Conservation (phyloP, 257 asterid genomes). For the Perilla frutescens region DNA sequence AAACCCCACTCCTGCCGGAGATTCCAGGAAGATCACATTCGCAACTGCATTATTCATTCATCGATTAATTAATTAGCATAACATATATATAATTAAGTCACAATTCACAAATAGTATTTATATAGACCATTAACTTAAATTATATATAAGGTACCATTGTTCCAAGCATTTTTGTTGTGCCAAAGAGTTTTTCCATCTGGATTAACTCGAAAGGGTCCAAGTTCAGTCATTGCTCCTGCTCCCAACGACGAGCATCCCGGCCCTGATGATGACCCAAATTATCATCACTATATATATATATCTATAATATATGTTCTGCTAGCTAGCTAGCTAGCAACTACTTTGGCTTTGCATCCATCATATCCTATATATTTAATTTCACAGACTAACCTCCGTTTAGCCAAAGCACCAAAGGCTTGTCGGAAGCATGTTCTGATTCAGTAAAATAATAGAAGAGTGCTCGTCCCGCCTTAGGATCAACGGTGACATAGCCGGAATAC, state of each 20-base stretch:
- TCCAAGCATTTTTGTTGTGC: conserved; percentile 67
- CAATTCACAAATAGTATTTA: too few relatives aligned
- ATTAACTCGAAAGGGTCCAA: conserved; percentile 77
- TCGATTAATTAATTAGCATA: too few relatives aligned
- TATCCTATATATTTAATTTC: too few relatives aligned
- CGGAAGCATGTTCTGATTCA: conserved; percentile 40
- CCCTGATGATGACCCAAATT: conserved; percentile 36
- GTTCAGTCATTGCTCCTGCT: conserved; percentile 66
- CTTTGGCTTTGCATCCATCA: too few relatives aligned
- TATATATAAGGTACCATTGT: conserved; percentile 38
- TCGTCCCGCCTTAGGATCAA: conserved; percentile 47
- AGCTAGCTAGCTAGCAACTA: too few relatives aligned
- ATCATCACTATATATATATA: too few relatives aligned
- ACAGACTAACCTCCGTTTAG: conserved; percentile 47
- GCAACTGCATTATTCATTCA: conserved; percentile 51
- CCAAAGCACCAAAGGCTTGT: conserved; percentile 52
- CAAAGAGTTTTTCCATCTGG: conserved; percentile 56
- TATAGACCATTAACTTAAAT: too few relatives aligned
- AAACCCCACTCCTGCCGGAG: conserved; percentile 81
- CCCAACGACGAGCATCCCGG: conserved; percentile 88
- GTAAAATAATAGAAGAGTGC: conserved; percentile 49
- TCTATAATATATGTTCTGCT: background rate
- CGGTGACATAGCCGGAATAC: conserved; percentile 49
- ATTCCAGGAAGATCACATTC: conserved; percentile 67
- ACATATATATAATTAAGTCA: too few relatives aligned